A percentile compares a stretch with the other conserved stretches of the same genome.
Evolutionary conservation across 345 rosid species (phyloP).

Genomic region (Clarkia xantiana): DNA sequence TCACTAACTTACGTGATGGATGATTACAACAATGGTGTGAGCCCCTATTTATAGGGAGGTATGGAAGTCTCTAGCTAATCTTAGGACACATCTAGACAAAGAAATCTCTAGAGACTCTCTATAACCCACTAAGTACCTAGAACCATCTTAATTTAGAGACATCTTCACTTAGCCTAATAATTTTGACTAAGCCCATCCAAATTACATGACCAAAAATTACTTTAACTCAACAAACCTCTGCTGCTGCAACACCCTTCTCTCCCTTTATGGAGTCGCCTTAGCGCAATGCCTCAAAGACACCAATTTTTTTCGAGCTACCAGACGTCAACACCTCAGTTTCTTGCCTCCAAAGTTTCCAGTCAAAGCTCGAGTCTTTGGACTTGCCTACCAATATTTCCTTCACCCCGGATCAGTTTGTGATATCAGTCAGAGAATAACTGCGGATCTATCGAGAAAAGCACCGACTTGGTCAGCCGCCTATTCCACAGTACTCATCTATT

Average conservation of each 20-base stretch:
- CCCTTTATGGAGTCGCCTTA: constrained; percentile 43
- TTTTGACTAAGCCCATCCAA: no score
- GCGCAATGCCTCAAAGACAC: constrained; percentile 49
- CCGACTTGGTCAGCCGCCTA: constrained; percentile 46
- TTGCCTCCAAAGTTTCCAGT: constrained; percentile 47
- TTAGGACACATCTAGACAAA: no score
- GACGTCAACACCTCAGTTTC: constrained; percentile 35
- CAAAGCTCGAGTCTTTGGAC: constrained; percentile 35
- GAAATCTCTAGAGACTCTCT: no score
- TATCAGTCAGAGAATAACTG: constrained; percentile 28
- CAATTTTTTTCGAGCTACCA: constrained; percentile 43
- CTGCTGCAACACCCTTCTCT: constrained; percentile 42
- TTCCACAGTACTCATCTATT: constrained; percentile 41
- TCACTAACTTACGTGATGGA: no score
- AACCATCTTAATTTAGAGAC: no score
- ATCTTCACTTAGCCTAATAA: no score
- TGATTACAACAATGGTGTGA: no score
- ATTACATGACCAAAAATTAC: no score
- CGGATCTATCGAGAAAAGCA: constrained; percentile 29
- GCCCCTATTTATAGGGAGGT: no score
- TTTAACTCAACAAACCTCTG: no score
- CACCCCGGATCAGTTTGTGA: constrained; percentile 38
- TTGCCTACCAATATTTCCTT: constrained; percentile 35
- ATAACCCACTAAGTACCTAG: no score
- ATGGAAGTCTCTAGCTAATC: no score